Base-by-base conservation (phyloP, 768 basidiomycete species). In the Tricholoma sp. region DNA sequence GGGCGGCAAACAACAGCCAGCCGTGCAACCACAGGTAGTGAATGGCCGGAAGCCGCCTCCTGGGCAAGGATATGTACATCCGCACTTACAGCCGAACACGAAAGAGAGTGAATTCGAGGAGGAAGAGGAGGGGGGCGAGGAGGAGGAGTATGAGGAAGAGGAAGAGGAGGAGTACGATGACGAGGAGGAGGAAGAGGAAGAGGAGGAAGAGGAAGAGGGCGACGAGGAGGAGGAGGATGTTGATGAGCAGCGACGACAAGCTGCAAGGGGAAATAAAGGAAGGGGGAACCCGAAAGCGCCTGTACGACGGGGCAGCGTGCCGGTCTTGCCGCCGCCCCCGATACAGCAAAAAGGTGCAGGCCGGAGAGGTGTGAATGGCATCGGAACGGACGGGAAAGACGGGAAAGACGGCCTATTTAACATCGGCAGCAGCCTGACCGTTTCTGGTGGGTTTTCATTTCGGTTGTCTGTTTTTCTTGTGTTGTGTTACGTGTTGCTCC, bases 361-460 rank as follows among this genome's bases (percentile, higher is more conserved):
- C 27, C 47, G 50, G 45, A 59, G 59, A 43, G 53, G 53, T 37
- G 41, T 43, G 5, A 66, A 66, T 49, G 60, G 60, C 29, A 55
- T 65, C 7, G 58, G 56, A 31, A 55, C 59, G 60, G 81, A 77
- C 53, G 67, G 63, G 56, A 82, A 79, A 69, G 68, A 69, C 52
- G 78, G 75, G 50, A 76, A 83, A 51, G 86, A 88, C 57, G 88
- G 90, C 54, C 75, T 91, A 56, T 86, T 90, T 70, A 87, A 86
- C 64, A 85, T 95, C 62, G 88, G 90, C 56, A 88, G 76, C 69
- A 89, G 83, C 68, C 78, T 97, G 34, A 90, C 94, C 52, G 91
- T 93, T 59, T 84, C 87, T 57, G 89, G 89, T 81, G 69, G 70
- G 83, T 81, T 24, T 22, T 57, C 22, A 57, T 55, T 61, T 27